Evolutionary conservation across 192 early-diverging fungal species (phyloP), one percentile per base, ranked within the genome.

Genomic region (Coemansia sp.): DNA sequence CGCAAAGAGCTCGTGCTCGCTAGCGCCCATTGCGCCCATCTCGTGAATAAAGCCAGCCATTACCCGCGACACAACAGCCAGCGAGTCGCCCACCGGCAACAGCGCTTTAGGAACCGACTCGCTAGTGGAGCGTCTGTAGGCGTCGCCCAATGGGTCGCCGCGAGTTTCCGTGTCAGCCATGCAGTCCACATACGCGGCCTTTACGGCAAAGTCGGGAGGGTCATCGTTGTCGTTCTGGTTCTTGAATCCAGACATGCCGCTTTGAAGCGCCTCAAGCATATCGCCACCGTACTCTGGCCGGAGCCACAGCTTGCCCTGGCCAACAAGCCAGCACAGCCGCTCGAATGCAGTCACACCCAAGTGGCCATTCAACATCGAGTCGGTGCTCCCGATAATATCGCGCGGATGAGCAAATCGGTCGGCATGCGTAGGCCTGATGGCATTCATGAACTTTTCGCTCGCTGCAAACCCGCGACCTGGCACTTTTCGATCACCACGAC

Each of bases 391-490:
- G 16, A 28, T 33, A 31, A 55, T 7, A 26, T 8, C 51, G 26
- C 4, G 51, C 13, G 14, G 31, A 39, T 16, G 37, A 23, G n/a
- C 37, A 42, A 68, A 70, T 24, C 20, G 43, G 38, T 43, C 45
- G 2, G 79, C 64, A 26, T 73, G 63, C 8, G 62, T 68, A 7
- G 65, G 24, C 10, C 11, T 51, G 18, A 82, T 63, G 11, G 56
- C 40, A 10, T 20, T 26, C 42, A 73, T 14, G 40, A 82, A 73
- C 40, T 68, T 68, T n/a, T 72, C 67, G 50, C 64, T 50, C 4
- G 57, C 55, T 1, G 67, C 39, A 26, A 64, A 72, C 10, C 79
- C 79, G 11, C 79, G 79, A 1, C 79, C 79, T 16, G 79, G 79
- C 24, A 77, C 79, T n/a, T 37, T 66, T 10, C 77, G 59, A n/a